These are phyloP conservation scores for Akanthomyces dipterigenus DNA, from an alignment of 2,329 filamentous ascomycete genomes.

Conservation along the genomic window DNA sequence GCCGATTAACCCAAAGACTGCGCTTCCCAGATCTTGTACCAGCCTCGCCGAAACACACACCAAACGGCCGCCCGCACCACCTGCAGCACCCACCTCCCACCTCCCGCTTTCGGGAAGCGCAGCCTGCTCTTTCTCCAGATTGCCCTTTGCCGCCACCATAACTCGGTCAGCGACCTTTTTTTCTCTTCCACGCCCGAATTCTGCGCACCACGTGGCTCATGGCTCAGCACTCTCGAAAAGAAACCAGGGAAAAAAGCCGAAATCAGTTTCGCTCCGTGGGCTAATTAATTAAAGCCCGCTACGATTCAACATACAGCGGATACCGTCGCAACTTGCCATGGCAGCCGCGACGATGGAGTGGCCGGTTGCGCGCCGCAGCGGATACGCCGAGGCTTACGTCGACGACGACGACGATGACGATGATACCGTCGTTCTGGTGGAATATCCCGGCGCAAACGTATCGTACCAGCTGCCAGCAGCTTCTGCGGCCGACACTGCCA, in stretches of 20 bases:
- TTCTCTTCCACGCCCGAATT: background rate
- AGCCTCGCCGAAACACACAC: background rate
- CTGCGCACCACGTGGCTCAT: background rate
- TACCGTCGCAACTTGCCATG: background rate
- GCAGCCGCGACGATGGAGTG: background rate
- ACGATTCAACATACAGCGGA: background rate
- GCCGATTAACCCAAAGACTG: too few relatives aligned
- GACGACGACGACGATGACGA: background rate
- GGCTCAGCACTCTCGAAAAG: background rate
- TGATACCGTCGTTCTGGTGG: constrained; percentile 4
- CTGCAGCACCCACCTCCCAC: background rate
- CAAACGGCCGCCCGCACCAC: background rate
- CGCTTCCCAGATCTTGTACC: background rate
- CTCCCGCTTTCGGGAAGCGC: background rate
- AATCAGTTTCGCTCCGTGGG: too few relatives aligned
- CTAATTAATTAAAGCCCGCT: background rate
- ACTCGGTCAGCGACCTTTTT: background rate
- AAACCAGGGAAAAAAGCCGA: background rate
- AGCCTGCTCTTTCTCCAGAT: background rate
- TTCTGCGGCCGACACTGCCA: background rate
- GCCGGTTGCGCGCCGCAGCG: background rate
- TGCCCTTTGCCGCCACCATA: background rate
- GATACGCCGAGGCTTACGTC: background rate
- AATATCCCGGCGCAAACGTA: background rate
- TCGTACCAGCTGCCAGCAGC: background rate